Base-by-base conservation (phyloP, 1,284 basidiomycete species). In the Termitomyces sp. region DNA sequence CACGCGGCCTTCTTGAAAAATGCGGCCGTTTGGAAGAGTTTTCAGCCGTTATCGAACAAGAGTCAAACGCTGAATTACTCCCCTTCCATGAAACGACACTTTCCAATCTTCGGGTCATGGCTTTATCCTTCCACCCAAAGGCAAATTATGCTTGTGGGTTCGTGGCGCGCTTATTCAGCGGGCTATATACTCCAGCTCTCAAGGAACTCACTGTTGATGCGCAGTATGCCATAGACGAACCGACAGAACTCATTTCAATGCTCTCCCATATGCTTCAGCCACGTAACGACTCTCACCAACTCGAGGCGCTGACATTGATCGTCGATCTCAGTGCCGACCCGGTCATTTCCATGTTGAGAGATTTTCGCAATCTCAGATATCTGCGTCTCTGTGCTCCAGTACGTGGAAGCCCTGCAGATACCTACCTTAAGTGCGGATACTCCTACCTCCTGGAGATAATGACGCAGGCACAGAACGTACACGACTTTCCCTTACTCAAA, bases 331-430 rank as follows among this genome's bases (percentile, higher is more conserved):
- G 1, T 19, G 19, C 30, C 1, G 47, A 49, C 13, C 28, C 36
- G 12, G 13, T 49, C 3, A 28, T 49, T 24, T 39, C 24, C 24
- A 38, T 49, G 24, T n/a, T 49, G 5, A 39, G n/a, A 28, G 5
- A 49, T 28, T 13, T 49, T 7, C 17, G 3, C 12, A 28, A 15
- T 38, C 47, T 49, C n/a, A 38, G 6, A 12, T 28, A 39, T 19
- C 24, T 49, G 7, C 47, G 47, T 28, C 47, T 49, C 24, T 49
- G 47, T 49, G 47, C 47, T 39, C 47, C 47, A 12, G 34, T 38
- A 10, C 36, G 47, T 5, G 36, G 24, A 38, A 7, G 15, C 26
- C 21, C 26, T 6, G 26, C 3, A 24, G 13, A 13, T 1, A 49
- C 47, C 26, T 49, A 49, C 21, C 26, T 49, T 7, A 17, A 2